phyloP scores from a whole-genome alignment of 208 protist genomes.

The Naegleria gruberi region DNA sequence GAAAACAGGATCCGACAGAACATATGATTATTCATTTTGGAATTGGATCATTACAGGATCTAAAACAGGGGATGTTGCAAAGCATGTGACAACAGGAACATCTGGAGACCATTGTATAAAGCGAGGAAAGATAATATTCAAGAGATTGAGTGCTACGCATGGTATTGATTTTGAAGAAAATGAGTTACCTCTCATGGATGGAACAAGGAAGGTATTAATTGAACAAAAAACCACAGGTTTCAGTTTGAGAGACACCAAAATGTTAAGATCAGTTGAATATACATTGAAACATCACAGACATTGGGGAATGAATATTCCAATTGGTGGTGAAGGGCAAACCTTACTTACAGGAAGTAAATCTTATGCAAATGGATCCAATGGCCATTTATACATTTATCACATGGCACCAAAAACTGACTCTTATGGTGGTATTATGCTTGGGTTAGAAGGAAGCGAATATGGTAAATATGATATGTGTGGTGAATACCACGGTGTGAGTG shows the following conservation, averaged over 20 bases:
- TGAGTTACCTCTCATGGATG: background rate
- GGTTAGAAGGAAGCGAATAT: background rate
- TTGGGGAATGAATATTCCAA: slow-evolving; percentile 21
- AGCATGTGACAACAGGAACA: background rate
- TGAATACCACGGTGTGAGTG: background rate
- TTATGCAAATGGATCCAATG: background rate
- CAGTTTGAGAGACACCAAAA: slow-evolving; percentile 2
- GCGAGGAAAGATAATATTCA: background rate
- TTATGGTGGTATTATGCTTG: slow-evolving; percentile 1
- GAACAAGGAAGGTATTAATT: background rate
- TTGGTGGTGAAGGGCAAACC: background rate
- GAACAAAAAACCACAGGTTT: background rate
- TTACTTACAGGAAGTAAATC: background rate
- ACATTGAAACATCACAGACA: slow-evolving; percentile 8
- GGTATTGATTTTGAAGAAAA: background rate
- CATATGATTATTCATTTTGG: slow-evolving; percentile 4
- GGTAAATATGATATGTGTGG: background rate
- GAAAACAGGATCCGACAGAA: background rate
- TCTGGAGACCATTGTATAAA: background rate
- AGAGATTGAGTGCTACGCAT: background rate
- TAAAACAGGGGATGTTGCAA: background rate
- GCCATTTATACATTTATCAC: slow-evolving; percentile 7
- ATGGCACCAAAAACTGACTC: background rate
- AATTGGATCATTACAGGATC: slow-evolving; percentile 3
- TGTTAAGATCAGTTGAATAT: background rate